Evolutionary conservation across 2,329 filamentous ascomycete genomes (phyloP).

Genomic region (Calonectria fujianensis): DNA sequence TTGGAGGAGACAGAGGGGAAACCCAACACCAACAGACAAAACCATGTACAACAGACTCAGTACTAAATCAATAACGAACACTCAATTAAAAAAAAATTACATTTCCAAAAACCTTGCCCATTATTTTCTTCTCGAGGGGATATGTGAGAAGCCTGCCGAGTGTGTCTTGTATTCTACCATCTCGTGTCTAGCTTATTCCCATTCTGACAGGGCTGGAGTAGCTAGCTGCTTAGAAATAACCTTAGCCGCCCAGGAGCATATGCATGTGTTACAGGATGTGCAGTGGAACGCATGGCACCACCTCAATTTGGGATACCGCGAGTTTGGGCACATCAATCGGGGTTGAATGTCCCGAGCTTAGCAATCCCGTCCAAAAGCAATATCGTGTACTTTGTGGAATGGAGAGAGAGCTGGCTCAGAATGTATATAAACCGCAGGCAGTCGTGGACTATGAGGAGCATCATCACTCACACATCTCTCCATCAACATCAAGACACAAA

Average conservation of each 20-base stretch:
- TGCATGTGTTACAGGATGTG: background rate
- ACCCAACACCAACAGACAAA: background rate
- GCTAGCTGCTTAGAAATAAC: background rate
- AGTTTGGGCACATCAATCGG: background rate
- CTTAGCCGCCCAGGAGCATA: background rate
- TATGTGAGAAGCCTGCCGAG: background rate
- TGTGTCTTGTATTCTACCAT: background rate
- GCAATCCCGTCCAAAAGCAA: background rate
- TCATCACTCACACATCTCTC: background rate
- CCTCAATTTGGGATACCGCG: background rate
- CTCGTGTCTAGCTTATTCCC: background rate
- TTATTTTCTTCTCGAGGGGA: background rate
- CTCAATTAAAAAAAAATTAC: too few relatives aligned
- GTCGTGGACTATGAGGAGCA: background rate
- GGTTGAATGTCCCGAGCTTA: background rate
- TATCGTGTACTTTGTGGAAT: background rate
- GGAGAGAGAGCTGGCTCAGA: background rate
- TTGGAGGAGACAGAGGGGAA: background rate
- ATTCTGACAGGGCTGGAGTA: background rate
- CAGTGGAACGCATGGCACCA: background rate
- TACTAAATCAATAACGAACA: background rate
- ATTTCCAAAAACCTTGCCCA: background rate
- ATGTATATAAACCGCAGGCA: background rate
- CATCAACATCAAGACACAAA: slow-evolving; percentile 18
- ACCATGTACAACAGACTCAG: background rate